These are phyloP conservation scores for Epichloe gansuensis DNA, from an alignment of 2,329 filamentous ascomycete genomes.

Conservation along the genomic window DNA sequence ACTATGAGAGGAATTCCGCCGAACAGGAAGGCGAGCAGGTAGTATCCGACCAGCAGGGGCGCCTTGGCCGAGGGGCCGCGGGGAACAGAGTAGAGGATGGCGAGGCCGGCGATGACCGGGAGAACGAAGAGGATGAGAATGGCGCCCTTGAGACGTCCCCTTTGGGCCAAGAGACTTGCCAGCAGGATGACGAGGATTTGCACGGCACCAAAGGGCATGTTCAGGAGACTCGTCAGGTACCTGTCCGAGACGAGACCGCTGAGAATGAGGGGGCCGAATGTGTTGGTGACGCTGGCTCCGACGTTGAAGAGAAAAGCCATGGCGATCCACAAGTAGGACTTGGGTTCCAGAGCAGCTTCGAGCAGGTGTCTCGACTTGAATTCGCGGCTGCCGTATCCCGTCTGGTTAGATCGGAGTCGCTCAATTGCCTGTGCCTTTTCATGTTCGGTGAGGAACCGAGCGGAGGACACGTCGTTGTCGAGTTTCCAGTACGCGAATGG, in stretches of 20 bases:
- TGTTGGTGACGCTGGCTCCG: conserved; percentile 49
- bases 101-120: conserved; percentile 46
- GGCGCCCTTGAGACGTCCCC: conserved; percentile 41
- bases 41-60: conserved; percentile 46
- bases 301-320: conserved; percentile 51
- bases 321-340: conserved; percentile 45
- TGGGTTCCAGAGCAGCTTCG: conserved; percentile 33
- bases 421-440: conserved; percentile 59
- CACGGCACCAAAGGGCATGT: conserved; percentile 53
- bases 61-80: conserved; percentile 21
- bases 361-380: conserved; percentile 55
- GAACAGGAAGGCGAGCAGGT: conserved; percentile 53
- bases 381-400: conserved; percentile 58
- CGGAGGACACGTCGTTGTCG: conserved; percentile 44
- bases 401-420: conserved; percentile 60
- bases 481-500: conserved; percentile 48
- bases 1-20: conserved; percentile 53
- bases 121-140: conserved; percentile 41
- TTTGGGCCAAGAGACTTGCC: conserved; percentile 44
- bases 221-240: conserved; percentile 44
- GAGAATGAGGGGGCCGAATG: conserved; percentile 52
- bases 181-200: conserved; percentile 47
- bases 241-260: conserved; percentile 46
- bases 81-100: conserved; percentile 43
- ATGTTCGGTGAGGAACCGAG: conserved; percentile 46